These are phyloP conservation scores for Paspalum vaginatum DNA, from an alignment of 176 grass and related monocot species.

Conservation along the genomic window DNA sequence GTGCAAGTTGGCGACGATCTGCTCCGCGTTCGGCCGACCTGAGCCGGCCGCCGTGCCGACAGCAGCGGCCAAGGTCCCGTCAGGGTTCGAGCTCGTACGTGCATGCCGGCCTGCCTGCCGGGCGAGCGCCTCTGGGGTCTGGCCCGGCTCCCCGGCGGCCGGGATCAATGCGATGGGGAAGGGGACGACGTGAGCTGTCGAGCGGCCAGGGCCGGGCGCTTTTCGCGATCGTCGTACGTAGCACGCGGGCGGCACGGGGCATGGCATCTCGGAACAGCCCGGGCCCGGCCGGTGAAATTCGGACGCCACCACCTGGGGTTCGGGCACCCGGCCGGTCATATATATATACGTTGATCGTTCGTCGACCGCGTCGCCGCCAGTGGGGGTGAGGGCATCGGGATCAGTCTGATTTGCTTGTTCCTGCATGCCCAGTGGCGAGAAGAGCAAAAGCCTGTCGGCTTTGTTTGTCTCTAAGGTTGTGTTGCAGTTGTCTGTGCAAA, in stretches of 20 bases:
- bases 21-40: slow-evolving; percentile 24
- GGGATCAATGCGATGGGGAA: background rate
- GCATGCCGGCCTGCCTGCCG: too few relatives aligned
- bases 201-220: background rate
- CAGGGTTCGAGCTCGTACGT: too few relatives aligned
- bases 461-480: too few relatives aligned
- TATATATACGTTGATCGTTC: background rate
- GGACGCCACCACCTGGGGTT: background rate
- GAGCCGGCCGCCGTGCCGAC: slow-evolving; percentile 38
- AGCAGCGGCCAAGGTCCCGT: background rate
- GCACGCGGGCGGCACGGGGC: background rate
- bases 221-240: slow-evolving; percentile 6
- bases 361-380: background rate
- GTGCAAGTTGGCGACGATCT: slow-evolving; percentile 22
- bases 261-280: slow-evolving; percentile 50
- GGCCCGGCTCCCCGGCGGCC: background rate
- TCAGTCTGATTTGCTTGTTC: slow-evolving; percentile 21
- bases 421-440: background rate
- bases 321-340: too few relatives aligned
- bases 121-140: too few relatives aligned
- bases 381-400: slow-evolving; percentile 9
- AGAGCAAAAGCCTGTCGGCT: background rate
- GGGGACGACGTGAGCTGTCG: slow-evolving; percentile 26
- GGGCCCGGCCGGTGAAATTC: slow-evolving; percentile 17
- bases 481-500: too few relatives aligned